phyloP scores from a whole-genome alignment of 352 stramenopile species.

The Hyaloperonospora arabidopsidis region DNA sequence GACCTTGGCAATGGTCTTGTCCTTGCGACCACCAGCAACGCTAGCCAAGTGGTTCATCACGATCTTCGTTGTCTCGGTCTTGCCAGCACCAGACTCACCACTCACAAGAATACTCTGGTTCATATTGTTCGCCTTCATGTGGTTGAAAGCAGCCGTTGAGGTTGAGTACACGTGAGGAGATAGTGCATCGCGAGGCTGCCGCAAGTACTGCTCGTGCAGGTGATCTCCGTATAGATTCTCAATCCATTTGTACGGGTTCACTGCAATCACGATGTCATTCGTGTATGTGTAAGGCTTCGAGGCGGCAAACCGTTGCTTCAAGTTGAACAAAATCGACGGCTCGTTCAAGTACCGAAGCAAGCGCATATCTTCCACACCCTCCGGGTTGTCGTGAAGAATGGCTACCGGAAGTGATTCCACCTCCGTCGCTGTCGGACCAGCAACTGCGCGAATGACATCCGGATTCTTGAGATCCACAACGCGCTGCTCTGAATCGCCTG shows the following conservation, averaged over 20 bases:
- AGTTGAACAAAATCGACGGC: conserved; percentile 90
- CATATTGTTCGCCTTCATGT: conserved; percentile 64
- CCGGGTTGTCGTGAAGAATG: conserved; percentile 69
- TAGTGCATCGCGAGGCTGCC: conserved; percentile 56
- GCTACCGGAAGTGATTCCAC: conserved; percentile 79
- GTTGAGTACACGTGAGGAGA: conserved; percentile 81
- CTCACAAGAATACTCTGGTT: conserved; percentile 87
- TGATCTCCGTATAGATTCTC: conserved; percentile 87
- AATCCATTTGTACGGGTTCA: conserved; percentile 96
- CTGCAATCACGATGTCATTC: conserved; percentile 95
- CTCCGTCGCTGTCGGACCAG: conserved; percentile 60
- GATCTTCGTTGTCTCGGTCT: conserved; percentile 97
- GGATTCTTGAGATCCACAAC: conserved; percentile 78
- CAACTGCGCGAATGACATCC: conserved; percentile 76
- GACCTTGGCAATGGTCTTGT: conserved; percentile 87
- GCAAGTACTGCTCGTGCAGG: conserved; percentile 76
- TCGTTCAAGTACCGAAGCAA: conserved; percentile 88
- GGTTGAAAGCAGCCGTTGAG: conserved; percentile 80
- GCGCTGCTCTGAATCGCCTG: conserved; percentile 51
- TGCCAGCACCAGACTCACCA: conserved; percentile 84
- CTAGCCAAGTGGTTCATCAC: conserved; percentile 86
- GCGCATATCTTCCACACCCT: conserved; percentile 82
- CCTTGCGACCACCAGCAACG: conserved; percentile 72
- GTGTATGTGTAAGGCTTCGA: conserved; percentile 96
- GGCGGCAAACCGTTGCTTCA: conserved; percentile 85